Evolutionary conservation across 768 basidiomycete species (phyloP).

Genomic region (Mycena sanguinolenta): DNA sequence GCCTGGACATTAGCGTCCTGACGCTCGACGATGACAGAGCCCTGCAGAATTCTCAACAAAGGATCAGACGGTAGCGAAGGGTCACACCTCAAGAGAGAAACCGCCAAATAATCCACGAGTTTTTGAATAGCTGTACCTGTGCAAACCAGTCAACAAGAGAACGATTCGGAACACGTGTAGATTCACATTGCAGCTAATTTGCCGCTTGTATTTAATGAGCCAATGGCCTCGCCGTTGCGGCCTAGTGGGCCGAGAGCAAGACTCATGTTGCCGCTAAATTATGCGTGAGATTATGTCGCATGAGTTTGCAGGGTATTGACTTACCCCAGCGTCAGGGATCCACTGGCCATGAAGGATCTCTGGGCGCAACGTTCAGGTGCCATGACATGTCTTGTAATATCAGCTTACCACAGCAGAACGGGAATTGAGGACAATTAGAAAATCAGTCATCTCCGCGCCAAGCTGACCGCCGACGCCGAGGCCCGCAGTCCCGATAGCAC

Average conservation of each 20-base stretch:
- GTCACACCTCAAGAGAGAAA: slow-evolving; percentile 72
- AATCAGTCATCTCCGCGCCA: slow-evolving; percentile 92
- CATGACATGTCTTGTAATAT: slow-evolving; percentile 5
- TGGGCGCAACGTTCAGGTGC: slow-evolving; percentile 42
- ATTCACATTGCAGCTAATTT: slow-evolving; percentile 91
- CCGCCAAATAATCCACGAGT: slow-evolving; percentile 96
- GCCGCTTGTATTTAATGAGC: slow-evolving; percentile 85
- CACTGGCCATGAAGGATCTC: slow-evolving; percentile 94
- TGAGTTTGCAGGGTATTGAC: neutral
- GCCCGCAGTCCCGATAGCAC: slow-evolving; percentile 94
- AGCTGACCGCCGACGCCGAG: slow-evolving; percentile 88
- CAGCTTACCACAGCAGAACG: slow-evolving; percentile 56
- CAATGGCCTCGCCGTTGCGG: slow-evolving; percentile 93
- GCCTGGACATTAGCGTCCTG: slow-evolving; percentile 93
- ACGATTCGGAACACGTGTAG: too few relatives aligned
- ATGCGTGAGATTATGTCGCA: neutral
- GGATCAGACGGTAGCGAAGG: neutral
- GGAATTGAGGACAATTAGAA: slow-evolving; percentile 90
- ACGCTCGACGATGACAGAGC: slow-evolving; percentile 92
- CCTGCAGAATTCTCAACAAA: slow-evolving; percentile 46
- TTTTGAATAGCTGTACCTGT: slow-evolving; percentile 91
- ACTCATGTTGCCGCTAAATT: slow-evolving; percentile 80
- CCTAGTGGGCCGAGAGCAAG: slow-evolving; percentile 93
- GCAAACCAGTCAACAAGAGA: slow-evolving; percentile 22
- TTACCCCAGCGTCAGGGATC: slow-evolving; percentile 84